These are phyloP conservation scores for Sclerotinia spermophila DNA, from an alignment of 2,329 filamentous ascomycete genomes.

Conservation along the genomic window DNA sequence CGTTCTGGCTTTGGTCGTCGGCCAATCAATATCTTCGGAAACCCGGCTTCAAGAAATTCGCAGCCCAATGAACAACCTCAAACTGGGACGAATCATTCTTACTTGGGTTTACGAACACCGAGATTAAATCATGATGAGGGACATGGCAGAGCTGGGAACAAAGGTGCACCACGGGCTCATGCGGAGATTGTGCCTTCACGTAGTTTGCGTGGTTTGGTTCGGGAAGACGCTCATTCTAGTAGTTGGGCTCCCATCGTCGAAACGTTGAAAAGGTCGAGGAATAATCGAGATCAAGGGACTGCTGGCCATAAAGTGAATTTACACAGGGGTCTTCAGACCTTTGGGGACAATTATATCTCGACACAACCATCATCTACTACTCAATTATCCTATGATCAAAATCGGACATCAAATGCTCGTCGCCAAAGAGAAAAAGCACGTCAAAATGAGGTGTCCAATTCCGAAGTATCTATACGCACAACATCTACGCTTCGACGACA, in stretches of 20 bases:
- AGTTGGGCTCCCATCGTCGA: conserved; percentile 15
- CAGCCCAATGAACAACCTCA: conserved; percentile 31
- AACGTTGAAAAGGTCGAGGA: neutral
- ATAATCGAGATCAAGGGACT: neutral
- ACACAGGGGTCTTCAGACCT: conserved; percentile 4
- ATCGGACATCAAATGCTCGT: conserved; percentile 7
- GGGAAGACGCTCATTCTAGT: conserved; percentile 20
- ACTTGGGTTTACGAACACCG: conserved; percentile 29
- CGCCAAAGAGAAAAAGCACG: conserved; percentile 16
- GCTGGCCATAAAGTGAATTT: conserved; percentile 5
- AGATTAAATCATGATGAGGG: conserved; percentile 31
- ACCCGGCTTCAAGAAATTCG: conserved; percentile 30
- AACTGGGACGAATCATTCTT: conserved; percentile 34
- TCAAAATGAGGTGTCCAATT: conserved; percentile 22
- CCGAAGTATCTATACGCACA: conserved; percentile 27
- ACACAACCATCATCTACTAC: neutral
- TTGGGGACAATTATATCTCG: neutral
- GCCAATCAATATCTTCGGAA: conserved; percentile 26
- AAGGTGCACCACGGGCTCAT: conserved; percentile 20
- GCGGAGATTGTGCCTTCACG: conserved; percentile 17
- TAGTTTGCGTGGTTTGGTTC: conserved; percentile 12
- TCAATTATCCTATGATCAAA: neutral
- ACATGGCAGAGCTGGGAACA: conserved; percentile 24
- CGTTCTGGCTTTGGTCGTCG: conserved; percentile 37
- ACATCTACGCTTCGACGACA: conserved; percentile 40